phyloP scores from a whole-genome alignment of 2,329 filamentous ascomycete genomes.

The Triangularia setosa region DNA sequence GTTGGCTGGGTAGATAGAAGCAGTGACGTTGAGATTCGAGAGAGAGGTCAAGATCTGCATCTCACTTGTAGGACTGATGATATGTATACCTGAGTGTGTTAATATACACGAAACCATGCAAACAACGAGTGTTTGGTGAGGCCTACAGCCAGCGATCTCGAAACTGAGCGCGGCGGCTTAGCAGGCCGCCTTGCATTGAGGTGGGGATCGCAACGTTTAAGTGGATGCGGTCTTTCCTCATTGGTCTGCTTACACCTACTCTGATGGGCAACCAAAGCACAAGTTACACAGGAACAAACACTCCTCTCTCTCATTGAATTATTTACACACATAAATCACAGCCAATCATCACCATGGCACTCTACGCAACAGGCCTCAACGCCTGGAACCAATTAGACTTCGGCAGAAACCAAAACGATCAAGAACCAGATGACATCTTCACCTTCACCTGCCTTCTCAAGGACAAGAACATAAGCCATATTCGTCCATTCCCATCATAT shows the following conservation, averaged over 20 bases:
- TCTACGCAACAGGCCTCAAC: constrained; percentile 56
- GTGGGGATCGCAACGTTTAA: background rate
- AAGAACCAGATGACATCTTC: constrained; percentile 44
- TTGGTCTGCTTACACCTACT: background rate
- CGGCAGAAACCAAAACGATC: constrained; percentile 4
- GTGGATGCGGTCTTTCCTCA: background rate
- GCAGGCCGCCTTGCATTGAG: background rate
- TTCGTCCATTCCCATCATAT: constrained; percentile 39
- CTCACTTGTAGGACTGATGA: too few species aligned
- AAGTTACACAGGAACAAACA: background rate
- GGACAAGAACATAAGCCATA: constrained; percentile 33
- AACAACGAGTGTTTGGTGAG: background rate
- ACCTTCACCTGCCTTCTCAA: constrained; percentile 42
- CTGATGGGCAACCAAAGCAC: background rate
- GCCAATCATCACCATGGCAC: constrained; percentile 36
- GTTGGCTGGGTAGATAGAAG: background rate
- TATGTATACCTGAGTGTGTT: too few species aligned
- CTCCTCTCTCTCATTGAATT: background rate
- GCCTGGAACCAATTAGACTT: constrained; percentile 54
- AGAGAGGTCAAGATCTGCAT: background rate
- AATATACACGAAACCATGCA: background rate
- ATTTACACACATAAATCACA: background rate
- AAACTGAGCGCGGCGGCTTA: background rate
- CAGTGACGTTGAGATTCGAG: background rate
- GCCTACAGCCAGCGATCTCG: background rate